Base-by-base conservation (phyloP, 1,284 basidiomycete genomes). In the Puccinia polysora region DNA sequence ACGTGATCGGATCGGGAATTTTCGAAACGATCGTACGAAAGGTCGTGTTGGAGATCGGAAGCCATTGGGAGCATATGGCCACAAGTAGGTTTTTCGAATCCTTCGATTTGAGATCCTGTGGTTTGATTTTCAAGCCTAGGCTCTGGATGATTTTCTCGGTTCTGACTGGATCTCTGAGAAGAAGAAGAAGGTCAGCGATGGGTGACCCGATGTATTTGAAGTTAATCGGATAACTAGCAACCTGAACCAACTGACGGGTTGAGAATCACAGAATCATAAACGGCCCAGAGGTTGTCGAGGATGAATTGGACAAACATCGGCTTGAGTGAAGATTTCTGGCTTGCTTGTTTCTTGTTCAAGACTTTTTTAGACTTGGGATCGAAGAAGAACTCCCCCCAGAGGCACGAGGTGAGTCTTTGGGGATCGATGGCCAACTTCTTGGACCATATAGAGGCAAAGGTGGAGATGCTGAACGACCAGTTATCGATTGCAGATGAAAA, bases 301-400 rank as follows among this genome's bases (percentile, higher is more conserved):
- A 98, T 88, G 77, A 98, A 97, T 81, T 97, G 94, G 4, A 97
- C 96, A 78, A 98, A 98, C 62, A 98, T 84, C n/a, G 94, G 92
- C 82, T 97, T 98, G 77, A 99, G 82, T 14, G 55, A 47, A 36
- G 85, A 84, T 28, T 92, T 86, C 73, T 79, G 80, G 63, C 63
- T 73, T 20, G 91, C 91, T 74, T 86, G 86, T 81, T 95, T 96
- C 79, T 92, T 84, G 75, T 88, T 90, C 77, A 98, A 88, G 25
- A 97, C 90, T 74, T 88, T 85, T 82, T 97, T 98, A 62, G 89
- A 89, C 83, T 97, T 98, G 0, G 95, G 91, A 79, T 98, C 96
- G 71, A 98, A 84, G 82, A 90, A 99, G 80, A 89, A 98, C 80
- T 98, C 94, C 0, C 96, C 96, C 96, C 96, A 99, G 1, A 99